Percentiles rank a stretch among this genome's conserved stretches.
These are phyloP conservation scores for Spongispora temasekensis DNA, from an alignment of 1,284 basidiomycete species.

Conservation along the genomic window DNA sequence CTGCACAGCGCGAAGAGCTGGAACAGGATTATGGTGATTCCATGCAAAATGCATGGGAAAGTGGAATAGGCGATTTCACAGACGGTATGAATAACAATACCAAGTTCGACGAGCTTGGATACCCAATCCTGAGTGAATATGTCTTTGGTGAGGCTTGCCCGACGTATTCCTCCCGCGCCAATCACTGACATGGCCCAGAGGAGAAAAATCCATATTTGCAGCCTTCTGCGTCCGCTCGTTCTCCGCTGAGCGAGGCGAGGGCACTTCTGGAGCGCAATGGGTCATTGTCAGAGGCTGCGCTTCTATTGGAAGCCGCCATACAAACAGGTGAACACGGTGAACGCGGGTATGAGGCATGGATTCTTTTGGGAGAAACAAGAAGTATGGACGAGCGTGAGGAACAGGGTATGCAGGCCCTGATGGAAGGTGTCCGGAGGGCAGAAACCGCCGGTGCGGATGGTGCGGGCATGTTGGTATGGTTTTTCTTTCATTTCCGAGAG, in stretches of 20 bases:
- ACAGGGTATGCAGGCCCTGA: conserved; percentile 73
- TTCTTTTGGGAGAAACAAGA: conserved; percentile 88
- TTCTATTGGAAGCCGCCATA: conserved; percentile 87
- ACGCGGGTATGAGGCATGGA: conserved; percentile 90
- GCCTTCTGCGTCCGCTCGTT: conserved; percentile 48
- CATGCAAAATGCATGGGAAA: conserved; percentile 67
- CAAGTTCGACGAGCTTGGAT: conserved; percentile 70
- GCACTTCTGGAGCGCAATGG: conserved; percentile 76
- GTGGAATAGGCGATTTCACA: conserved; percentile 46
- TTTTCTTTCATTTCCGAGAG: neutral
- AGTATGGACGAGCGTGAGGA: conserved; percentile 96
- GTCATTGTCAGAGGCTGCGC: conserved; percentile 80
- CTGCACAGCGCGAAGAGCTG: conserved; percentile 60
- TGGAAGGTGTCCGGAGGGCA: conserved; percentile 65
- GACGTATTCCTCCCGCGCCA: neutral
- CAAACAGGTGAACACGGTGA: conserved; percentile 76
- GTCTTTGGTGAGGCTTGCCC: conserved; percentile 62
- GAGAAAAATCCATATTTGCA: conserved; percentile 71
- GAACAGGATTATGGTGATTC: conserved; percentile 58
- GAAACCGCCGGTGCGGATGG: conserved; percentile 66
- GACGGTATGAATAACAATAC: conserved; percentile 42
- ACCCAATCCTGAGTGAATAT: conserved; percentile 71
- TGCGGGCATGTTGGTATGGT: conserved; percentile 79
- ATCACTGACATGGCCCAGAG: conserved; percentile 41
- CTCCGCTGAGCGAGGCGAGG: conserved; percentile 71